Conservation (phyloP, 1,139 yeast genomes). For the Torulaspora pretoriensis region DNA sequence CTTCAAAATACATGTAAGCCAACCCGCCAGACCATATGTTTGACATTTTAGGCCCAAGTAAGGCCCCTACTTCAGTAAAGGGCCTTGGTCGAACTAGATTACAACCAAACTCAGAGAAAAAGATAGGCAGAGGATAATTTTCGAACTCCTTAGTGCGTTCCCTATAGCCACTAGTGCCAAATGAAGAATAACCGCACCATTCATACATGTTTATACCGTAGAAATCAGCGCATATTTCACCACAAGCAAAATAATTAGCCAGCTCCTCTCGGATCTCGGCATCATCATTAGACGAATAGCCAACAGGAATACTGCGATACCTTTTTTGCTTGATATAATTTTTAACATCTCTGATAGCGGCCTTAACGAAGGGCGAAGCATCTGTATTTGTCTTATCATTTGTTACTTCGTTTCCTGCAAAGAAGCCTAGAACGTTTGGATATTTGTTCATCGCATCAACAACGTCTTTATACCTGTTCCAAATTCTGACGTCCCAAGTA, state of each 20-base stretch:
- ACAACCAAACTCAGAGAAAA: constrained; percentile 63
- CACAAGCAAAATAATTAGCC: constrained; percentile 51
- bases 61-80: constrained; percentile 62
- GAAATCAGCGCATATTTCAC: constrained; percentile 46
- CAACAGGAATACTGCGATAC: constrained; percentile 54
- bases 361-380: constrained; percentile 59
- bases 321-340: constrained; percentile 42
- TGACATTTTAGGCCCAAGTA: constrained; percentile 61
- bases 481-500: constrained; percentile 53
- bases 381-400: constrained; percentile 46
- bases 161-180: constrained; percentile 51
- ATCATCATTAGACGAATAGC: constrained; percentile 61
- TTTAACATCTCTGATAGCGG: constrained; percentile 57
- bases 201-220: constrained; percentile 61
- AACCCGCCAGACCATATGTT: constrained; percentile 90
- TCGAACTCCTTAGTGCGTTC: constrained; percentile 50
- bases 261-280: constrained; percentile 45
- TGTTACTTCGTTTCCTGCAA: constrained; percentile 62
- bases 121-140: constrained; percentile 50
- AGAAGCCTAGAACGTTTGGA: constrained; percentile 50
- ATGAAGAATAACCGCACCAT: constrained; percentile 64
- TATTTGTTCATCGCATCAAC: constrained; percentile 49
- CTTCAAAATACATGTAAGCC: constrained; percentile 85
- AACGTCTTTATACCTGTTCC: constrained; percentile 59
- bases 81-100: constrained; percentile 52